Evolutionary conservation across 768 basidiomycete genomes (phyloP).

Genomic region (Termitomyces sp.): DNA sequence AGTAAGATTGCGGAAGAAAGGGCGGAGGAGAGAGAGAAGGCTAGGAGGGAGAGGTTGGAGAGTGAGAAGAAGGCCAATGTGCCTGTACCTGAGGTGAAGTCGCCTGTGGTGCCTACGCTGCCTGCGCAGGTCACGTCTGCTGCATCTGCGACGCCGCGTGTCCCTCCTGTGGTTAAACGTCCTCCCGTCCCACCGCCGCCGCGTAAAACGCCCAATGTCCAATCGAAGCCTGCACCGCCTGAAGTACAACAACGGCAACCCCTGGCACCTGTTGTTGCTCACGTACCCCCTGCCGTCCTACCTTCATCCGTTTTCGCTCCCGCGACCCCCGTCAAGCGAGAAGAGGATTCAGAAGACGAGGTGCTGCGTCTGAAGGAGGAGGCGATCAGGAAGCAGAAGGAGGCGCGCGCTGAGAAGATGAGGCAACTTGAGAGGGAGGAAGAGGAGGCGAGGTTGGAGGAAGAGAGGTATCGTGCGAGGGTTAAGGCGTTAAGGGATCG

Average conservation of each 20-base stretch:
- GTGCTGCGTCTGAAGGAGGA: constrained; percentile 64
- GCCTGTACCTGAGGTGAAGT: constrained; percentile 24
- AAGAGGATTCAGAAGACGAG: constrained; percentile 76
- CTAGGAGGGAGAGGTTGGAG: constrained; percentile 68
- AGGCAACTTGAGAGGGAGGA: constrained; percentile 55
- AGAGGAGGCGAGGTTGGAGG: constrained; percentile 39
- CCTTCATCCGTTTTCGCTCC: neutral
- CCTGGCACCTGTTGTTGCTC: neutral
- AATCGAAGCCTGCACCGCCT: constrained; percentile 3
- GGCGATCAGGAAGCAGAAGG: constrained; percentile 62
- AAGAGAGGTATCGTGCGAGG: constrained; percentile 32
- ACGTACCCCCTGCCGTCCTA: too few species aligned
- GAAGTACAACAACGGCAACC: neutral
- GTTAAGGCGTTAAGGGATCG: constrained; percentile 32
- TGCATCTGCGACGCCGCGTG: constrained; percentile 8
- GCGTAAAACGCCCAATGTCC: neutral
- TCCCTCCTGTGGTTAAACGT: constrained; percentile 21
- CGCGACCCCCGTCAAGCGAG: constrained; percentile 24
- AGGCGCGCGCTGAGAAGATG: constrained; percentile 64
- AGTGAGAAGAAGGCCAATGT: constrained; percentile 53
- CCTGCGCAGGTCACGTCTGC: constrained; percentile 17
- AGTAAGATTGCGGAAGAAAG: constrained; percentile 71
- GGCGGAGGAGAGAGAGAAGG: constrained; percentile 71
- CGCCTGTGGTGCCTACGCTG: constrained; percentile 34
- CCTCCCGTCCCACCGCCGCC: constrained; percentile 33